Conservation (phyloP, 441 rosid genomes). For the Syzygium malaccense region DNA sequence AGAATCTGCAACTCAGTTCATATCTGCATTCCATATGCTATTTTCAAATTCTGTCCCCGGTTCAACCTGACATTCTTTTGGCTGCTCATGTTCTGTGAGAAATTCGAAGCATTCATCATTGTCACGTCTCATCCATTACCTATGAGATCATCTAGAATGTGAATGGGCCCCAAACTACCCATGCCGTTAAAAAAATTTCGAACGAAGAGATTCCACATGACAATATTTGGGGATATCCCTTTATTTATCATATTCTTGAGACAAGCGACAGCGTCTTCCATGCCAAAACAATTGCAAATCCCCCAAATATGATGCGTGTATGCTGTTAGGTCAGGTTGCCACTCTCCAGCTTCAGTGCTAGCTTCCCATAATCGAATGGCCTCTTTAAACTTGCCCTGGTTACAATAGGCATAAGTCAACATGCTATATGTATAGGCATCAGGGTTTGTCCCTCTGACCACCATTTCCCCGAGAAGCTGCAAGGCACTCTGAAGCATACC, state of each 20-base stretch:
- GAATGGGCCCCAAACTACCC: conserved; percentile 35
- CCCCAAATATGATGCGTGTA: conserved; percentile 64
- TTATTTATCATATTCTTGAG: conserved; percentile 44
- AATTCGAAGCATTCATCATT: not conserved
- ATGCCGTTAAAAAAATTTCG: conserved; percentile 37
- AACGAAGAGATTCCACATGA: conserved; percentile 73
- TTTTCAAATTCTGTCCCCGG: not conserved
- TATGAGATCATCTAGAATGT: conserved; percentile 35
- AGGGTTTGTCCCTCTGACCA: conserved; percentile 40
- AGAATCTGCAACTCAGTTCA: not conserved
- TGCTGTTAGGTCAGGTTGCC: conserved; percentile 58
- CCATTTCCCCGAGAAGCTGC: conserved; percentile 60
- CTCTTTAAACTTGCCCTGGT: conserved; percentile 33
- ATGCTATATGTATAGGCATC: conserved; percentile 57
- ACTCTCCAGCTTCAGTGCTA: conserved; percentile 27
- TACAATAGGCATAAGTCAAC: conserved; percentile 46
- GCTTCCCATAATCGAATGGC: conserved; percentile 39
- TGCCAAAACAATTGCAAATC: conserved; percentile 36
- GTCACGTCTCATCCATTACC: conserved; percentile 2
- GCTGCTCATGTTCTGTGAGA: not conserved
- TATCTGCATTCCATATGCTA: not conserved
- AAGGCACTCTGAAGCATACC: conserved; percentile 40
- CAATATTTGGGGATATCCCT: conserved; percentile 47
- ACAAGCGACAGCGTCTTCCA: conserved; percentile 39
- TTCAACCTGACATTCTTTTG: not conserved